These are phyloP conservation scores for Serendipita sp. DNA, from an alignment of 768 basidiomycete species.

Conservation along the genomic window DNA sequence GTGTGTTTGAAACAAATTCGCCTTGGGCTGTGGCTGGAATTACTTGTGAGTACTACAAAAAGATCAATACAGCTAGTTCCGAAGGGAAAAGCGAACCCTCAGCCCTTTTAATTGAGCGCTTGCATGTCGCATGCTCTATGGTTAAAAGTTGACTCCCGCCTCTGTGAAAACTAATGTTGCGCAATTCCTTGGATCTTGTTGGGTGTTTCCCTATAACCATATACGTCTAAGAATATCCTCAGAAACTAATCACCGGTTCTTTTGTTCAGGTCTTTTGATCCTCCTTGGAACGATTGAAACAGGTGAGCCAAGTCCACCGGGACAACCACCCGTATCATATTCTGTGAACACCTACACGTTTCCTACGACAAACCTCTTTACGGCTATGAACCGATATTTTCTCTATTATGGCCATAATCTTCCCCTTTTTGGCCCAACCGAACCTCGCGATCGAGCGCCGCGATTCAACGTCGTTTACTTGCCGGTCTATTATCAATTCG, in stretches of 20 bases:
- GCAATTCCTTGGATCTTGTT: not conserved
- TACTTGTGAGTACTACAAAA: constrained; percentile 34
- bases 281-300: constrained; percentile 63
- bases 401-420: not conserved
- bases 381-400: too few species aligned
- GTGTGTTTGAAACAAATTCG: constrained; percentile 60
- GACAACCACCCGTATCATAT: too few species aligned
- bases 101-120: not conserved
- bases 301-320: constrained; percentile 26
- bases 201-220: not conserved
- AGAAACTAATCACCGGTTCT: not conserved
- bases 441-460: not conserved
- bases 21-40: constrained; percentile 62
- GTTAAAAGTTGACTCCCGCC: not conserved
- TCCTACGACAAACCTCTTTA: too few species aligned
- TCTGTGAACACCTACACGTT: too few species aligned
- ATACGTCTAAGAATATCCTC: constrained; percentile 43
- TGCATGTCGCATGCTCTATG: not conserved
- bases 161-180: too few species aligned
- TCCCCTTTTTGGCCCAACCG: not conserved
- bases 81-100: not conserved
- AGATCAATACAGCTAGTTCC: not conserved
- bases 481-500: not conserved
- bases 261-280: not conserved
- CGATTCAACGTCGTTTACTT: too few species aligned